Evolutionary conservation across 805 yeast genomes (phyloP), one percentile per base, ranked within the genome.

Genomic region (Pichia thaimueangensis): DNA sequence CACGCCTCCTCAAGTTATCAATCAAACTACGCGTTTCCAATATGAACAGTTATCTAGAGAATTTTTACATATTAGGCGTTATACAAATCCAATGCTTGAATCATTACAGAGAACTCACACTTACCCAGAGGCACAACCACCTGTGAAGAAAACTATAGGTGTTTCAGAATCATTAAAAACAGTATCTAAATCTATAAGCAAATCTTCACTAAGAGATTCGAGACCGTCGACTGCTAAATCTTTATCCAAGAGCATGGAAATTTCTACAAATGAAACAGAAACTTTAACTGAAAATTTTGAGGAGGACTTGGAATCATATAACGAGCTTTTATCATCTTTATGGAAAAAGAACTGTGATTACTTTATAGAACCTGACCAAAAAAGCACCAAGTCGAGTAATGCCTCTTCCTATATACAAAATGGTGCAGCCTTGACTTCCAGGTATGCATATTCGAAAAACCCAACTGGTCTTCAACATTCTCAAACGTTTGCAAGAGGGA

Each of bases 21-120:
- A 68, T 28, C 63, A 64, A 55, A 73, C 73, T 33, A 71, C 78
- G 6, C 71, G 86, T 50, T 73, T 86, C n/a, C 93, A 84, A 55
- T 83, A 78, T 55, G 95, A 86, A 58, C 70, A 86, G 47, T 71
- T 84, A 25, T 76, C 88, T 12, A 69, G 89, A 47, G 95, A 86
- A 54, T 83, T 79, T 49, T 65, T 79, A 33, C 82, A 75, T 50
- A 80, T 83, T 0, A 65, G 88, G 54, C 68, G 93, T 46, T 76
- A 80, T 59, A 64, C 67, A 30, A 86, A 86, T 50, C 95, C 96
- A 1, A 63, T 84, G 2, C 72, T 74, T 5, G 83, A 78, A 37
- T 74, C 86, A 2, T 59, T 75, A 5, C 68, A 68, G 35, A 53
- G 34, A 27, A n/a, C 12, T 2, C 21, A 32, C 16, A 24, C 13